phyloP scores from a whole-genome alignment of 129 eudicot species.

The Ambrosia artemisiifolia region DNA sequence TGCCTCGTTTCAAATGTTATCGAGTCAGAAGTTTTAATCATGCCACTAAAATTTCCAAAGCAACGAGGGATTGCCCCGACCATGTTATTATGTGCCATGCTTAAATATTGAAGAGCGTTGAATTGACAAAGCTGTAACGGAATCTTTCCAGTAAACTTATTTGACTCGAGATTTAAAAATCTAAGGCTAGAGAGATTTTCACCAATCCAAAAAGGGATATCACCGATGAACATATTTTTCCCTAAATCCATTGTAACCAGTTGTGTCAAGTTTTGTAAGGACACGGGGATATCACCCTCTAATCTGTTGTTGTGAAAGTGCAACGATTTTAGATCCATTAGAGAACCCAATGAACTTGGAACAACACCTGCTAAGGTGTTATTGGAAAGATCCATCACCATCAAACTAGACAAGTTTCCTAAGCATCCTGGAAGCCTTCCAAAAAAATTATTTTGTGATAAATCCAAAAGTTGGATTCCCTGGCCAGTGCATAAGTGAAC shows the following conservation, averaged over 20 bases:
- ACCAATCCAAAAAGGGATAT: background rate
- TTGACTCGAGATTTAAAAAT: background rate
- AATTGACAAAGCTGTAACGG: background rate
- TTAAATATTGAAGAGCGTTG: background rate
- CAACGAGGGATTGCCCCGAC: too few relatives aligned
- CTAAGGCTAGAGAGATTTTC: background rate
- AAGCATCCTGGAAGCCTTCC: background rate
- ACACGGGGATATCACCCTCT: background rate
- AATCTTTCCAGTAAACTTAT: background rate
- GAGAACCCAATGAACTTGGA: background rate
- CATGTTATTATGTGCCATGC: too few relatives aligned
- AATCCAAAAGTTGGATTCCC: background rate
- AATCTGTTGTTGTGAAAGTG: background rate
- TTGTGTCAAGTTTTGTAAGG: background rate
- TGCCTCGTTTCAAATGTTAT: too few relatives aligned
- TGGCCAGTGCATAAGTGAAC: background rate
- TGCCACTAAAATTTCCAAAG: too few relatives aligned
- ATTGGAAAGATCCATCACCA: background rate
- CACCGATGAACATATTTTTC: background rate
- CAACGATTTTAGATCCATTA: background rate
- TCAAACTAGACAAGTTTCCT: background rate
- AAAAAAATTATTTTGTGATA: background rate
- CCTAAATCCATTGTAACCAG: background rate
- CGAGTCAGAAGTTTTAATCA: too few relatives aligned
- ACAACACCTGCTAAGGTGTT: background rate